Evolutionary conservation across 495 filamentous ascomycete species (phyloP).

Genomic region (Tuber umbilicatum): DNA sequence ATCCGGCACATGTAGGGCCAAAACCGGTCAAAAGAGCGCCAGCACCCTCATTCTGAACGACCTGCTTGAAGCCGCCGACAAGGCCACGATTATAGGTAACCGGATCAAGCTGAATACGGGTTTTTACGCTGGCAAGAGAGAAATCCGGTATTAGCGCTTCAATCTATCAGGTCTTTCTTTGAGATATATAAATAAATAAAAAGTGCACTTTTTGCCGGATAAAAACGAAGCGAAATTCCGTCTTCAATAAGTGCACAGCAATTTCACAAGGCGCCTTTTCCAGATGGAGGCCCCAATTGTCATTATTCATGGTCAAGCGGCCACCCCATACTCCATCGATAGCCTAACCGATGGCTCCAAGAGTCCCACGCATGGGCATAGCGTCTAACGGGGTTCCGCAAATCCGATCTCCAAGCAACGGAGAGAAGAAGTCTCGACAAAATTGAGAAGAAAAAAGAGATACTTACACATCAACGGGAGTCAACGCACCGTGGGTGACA

Average conservation of each 20-base stretch:
- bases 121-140: slow-evolving; percentile 68
- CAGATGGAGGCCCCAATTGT: not conserved
- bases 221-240: not conserved
- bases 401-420: not conserved
- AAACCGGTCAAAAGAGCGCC: slow-evolving; percentile 81
- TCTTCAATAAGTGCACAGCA: not conserved
- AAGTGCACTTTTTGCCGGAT: not conserved
- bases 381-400: not conserved
- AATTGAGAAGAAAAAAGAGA: slow-evolving; percentile 6
- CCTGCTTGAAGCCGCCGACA: slow-evolving; percentile 79
- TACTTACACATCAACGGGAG: slow-evolving; percentile 94
- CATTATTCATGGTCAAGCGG: slow-evolving; percentile 2
- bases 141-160: slow-evolving; percentile 22
- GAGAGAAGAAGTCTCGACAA: slow-evolving; percentile 11
- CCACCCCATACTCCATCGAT: not conserved
- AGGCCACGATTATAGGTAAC: slow-evolving; percentile 82
- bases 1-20: slow-evolving; percentile 81
- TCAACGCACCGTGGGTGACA: slow-evolving; percentile 85
- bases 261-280: not conserved
- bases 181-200: not conserved
- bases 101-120: slow-evolving; percentile 87
- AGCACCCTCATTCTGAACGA: slow-evolving; percentile 75
- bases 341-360: not conserved
- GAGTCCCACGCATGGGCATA: not conserved
- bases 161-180: slow-evolving; percentile 5